These are phyloP conservation scores for Butyriboletus loyo DNA, from an alignment of 768 basidiomycete genomes.

Conservation along the genomic window DNA sequence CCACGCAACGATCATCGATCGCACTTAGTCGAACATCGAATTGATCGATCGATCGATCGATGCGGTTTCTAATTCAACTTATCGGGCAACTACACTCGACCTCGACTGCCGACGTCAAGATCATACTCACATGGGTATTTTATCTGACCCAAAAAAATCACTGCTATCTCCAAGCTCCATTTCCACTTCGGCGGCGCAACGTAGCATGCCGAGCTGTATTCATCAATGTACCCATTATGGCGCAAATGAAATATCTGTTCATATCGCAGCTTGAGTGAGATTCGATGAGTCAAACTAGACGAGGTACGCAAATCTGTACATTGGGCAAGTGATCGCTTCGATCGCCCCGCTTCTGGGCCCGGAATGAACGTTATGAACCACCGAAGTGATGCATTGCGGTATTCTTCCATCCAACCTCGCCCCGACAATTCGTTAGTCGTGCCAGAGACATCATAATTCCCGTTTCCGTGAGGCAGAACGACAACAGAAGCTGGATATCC, in stretches of 20 bases:
- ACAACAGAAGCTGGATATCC: background rate
- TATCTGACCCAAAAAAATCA: background rate
- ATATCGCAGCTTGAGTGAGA: too few relatives aligned
- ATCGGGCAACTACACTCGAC: too few relatives aligned
- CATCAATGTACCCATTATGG: background rate
- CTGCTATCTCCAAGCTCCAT: background rate
- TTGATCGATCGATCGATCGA: too few relatives aligned
- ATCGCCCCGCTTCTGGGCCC: background rate
- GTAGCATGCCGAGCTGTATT: too few relatives aligned
- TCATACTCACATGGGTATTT: background rate
- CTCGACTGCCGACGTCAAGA: background rate
- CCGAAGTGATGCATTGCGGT: too few relatives aligned
- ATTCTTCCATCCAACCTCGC: too few relatives aligned
- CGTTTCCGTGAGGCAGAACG: background rate
- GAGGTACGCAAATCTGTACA: too few relatives aligned
- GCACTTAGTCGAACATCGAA: too few relatives aligned
- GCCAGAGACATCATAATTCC: too few relatives aligned
- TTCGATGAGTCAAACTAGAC: background rate
- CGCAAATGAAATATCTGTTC: background rate
- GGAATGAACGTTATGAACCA: too few relatives aligned
- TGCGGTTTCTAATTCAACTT: background rate
- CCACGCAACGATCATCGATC: too few relatives aligned
- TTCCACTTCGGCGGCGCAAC: background rate
- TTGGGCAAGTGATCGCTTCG: background rate
- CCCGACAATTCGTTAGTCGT: too few relatives aligned